phyloP scores from a whole-genome alignment of 768 basidiomycete genomes.

The Lyophyllum atratum region DNA sequence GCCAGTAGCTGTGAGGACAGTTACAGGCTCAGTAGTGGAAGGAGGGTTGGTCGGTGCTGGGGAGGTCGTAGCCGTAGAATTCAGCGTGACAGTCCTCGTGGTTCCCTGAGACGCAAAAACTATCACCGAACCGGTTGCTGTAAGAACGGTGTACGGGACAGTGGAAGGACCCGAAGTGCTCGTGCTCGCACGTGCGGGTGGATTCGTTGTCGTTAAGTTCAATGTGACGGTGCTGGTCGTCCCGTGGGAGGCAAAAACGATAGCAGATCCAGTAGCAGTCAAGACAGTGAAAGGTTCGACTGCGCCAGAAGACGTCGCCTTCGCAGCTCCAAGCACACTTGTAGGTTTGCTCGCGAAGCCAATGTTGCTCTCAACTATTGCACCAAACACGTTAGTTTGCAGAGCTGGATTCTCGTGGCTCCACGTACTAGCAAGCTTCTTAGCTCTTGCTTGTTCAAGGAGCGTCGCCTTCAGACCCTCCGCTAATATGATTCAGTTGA shows the following conservation, averaged over 20 bases:
- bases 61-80: not conserved
- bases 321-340: not conserved
- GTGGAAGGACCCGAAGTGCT: not conserved
- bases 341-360: constrained; percentile 3
- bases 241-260: constrained; percentile 12
- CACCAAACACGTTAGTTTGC: not conserved
- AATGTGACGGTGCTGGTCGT: constrained; percentile 9
- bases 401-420: too few species aligned
- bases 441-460: constrained; percentile 5
- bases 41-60: not conserved
- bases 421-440: constrained; percentile 9
- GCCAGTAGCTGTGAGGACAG: constrained; percentile 8
- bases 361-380: constrained; percentile 8
- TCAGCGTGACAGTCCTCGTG: not conserved
- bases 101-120: not conserved
- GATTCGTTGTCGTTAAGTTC: constrained; percentile 1
- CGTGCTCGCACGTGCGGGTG: not conserved
- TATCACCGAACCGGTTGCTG: not conserved
- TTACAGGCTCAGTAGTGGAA: constrained; percentile 1
- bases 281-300: constrained; percentile 14
- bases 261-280: constrained; percentile 9
- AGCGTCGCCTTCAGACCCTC: not conserved
- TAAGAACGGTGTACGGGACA: not conserved
- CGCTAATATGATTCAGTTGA: not conserved
- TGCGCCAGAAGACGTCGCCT: not conserved